Evolutionary conservation across 352 stramenopile genomes (phyloP).

Genomic region (Blastocystis sp.): DNA sequence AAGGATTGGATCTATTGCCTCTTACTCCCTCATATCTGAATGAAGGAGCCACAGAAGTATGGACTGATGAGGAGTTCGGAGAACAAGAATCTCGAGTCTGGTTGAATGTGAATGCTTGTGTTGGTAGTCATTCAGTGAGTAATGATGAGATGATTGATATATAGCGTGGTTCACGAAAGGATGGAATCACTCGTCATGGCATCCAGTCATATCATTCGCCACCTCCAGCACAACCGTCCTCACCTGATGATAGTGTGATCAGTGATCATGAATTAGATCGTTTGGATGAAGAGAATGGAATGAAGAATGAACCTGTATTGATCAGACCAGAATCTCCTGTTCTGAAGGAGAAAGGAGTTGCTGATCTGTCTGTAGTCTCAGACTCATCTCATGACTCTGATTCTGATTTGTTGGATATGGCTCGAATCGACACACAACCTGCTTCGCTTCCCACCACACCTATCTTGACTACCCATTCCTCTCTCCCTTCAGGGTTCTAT

Average conservation of each 20-base stretch:
- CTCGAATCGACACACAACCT: too few species aligned
- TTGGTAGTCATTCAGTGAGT: background rate
- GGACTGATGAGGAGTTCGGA: background rate
- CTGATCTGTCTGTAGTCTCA: too few species aligned
- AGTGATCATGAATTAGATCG: background rate
- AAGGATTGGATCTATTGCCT: background rate
- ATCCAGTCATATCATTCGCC: background rate
- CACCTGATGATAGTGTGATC: background rate
- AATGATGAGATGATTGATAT: too few species aligned
- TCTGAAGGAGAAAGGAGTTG: too few species aligned
- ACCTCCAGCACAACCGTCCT: background rate
- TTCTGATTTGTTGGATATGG: too few species aligned
- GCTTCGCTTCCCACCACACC: too few species aligned
- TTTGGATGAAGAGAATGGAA: background rate
- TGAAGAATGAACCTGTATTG: too few species aligned
- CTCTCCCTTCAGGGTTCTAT: too few species aligned
- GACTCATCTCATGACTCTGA: too few species aligned
- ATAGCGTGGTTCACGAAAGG: too few species aligned
- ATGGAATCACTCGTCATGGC: background rate
- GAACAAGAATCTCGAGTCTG: background rate
- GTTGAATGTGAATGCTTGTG: slow-evolving; percentile 13
- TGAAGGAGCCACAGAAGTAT: background rate
- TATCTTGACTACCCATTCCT: too few species aligned
- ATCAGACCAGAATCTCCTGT: too few species aligned
- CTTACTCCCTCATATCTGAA: background rate